phyloP scores from a whole-genome alignment of 441 rosid species.

The Euphorbia celastroides region DNA sequence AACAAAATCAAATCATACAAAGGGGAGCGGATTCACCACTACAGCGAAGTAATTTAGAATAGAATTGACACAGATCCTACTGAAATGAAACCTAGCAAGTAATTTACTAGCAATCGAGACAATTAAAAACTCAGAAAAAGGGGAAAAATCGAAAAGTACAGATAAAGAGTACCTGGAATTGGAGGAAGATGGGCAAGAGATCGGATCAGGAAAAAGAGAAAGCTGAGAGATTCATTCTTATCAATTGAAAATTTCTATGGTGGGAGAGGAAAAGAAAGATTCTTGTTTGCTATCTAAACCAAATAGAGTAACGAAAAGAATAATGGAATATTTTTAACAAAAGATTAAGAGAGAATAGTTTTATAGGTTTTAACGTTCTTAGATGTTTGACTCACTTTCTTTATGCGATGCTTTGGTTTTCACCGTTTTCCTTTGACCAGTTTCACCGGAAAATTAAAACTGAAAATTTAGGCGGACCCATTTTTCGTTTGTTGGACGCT shows the following conservation, averaged over 20 bases:
- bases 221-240: slow-evolving; percentile 9
- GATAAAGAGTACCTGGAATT: background rate
- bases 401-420: too few relatives aligned
- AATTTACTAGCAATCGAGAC: background rate
- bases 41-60: background rate
- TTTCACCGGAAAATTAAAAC: too few relatives aligned
- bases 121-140: background rate
- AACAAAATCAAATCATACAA: background rate
- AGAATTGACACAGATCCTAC: background rate
- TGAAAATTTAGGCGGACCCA: too few relatives aligned
- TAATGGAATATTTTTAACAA: background rate
- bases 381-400: too few relatives aligned
- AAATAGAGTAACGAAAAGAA: background rate
- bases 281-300: background rate
- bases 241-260: background rate
- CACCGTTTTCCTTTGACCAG: too few relatives aligned
- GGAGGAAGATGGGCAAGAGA: background rate
- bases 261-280: background rate
- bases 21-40: too few relatives aligned
- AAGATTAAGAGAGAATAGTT: background rate
- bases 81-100: slow-evolving; percentile 6
- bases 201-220: slow-evolving; percentile 11
- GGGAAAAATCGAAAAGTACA: background rate
- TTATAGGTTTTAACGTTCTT: slow-evolving; percentile 1
- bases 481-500: too few relatives aligned